These are phyloP conservation scores for Citrus hindsii DNA, from an alignment of 345 rosid species.

Conservation along the genomic window DNA sequence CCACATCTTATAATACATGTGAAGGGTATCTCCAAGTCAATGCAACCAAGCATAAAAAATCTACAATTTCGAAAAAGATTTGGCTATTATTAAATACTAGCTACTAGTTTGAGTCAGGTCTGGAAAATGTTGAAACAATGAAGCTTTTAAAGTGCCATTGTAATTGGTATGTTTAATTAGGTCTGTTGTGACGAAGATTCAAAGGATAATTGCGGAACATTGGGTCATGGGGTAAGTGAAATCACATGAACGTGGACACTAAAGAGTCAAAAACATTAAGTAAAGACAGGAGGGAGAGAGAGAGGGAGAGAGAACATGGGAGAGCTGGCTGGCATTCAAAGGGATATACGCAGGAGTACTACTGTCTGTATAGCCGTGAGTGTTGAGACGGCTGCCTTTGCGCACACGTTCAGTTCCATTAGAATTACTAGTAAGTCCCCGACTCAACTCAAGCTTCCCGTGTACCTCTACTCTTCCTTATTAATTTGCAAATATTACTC, in stretches of 20 bases:
- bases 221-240: constrained; percentile 2
- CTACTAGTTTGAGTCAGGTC: neutral
- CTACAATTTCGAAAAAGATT: constrained; percentile 13
- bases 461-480: constrained; percentile 7
- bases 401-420: constrained; percentile 4
- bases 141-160: neutral
- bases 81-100: neutral
- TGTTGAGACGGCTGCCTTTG: neutral
- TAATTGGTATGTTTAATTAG: neutral
- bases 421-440: neutral
- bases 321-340: neutral
- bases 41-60: constrained; percentile 3
- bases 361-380: neutral
- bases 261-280: neutral
- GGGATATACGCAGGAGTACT: neutral
- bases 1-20: constrained; percentile 22
- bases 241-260: neutral
- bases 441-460: constrained; percentile 20
- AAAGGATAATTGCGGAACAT: neutral
- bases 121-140: neutral
- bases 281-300: neutral
- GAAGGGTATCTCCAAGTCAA: constrained; percentile 33
- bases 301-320: neutral
- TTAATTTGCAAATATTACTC: neutral
- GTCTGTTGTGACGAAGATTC: neutral